Percentiles rank a stretch among this genome's conserved stretches.
phyloP scores from a whole-genome alignment of 306 rosid species.

The Amphicarpaea edgeworthii region DNA sequence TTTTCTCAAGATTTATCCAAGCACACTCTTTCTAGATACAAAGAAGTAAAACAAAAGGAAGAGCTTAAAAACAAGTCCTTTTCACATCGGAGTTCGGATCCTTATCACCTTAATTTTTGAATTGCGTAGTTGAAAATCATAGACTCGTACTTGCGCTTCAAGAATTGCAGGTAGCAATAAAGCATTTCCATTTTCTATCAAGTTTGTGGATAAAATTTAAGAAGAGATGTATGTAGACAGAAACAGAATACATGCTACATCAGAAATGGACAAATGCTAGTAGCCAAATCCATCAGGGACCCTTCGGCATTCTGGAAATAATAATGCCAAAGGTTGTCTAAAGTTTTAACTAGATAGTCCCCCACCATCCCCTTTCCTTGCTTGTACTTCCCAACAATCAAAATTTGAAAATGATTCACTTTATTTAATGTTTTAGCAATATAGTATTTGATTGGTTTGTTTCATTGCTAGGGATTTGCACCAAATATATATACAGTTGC shows the following conservation, averaged over 20 bases:
- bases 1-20: background rate
- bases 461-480: constrained; percentile 9
- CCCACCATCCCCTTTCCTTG: constrained; percentile 16
- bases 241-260: constrained; percentile 37
- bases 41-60: constrained; percentile 10
- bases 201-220: constrained; percentile 49
- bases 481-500: background rate
- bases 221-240: constrained; percentile 28
- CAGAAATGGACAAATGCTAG: constrained; percentile 50
- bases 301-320: constrained; percentile 33
- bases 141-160: constrained; percentile 18
- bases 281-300: constrained; percentile 47
- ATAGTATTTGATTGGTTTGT: constrained; percentile 26
- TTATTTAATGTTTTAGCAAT: constrained; percentile 23
- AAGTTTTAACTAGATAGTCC: constrained; percentile 26
- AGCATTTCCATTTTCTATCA: background rate
- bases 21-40: background rate
- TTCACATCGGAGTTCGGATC: constrained; percentile 33
- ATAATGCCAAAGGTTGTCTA: constrained; percentile 46
- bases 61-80: constrained; percentile 34
- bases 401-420: constrained; percentile 36
- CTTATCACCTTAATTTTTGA: constrained; percentile 46
- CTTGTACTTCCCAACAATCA: constrained; percentile 42
- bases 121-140: constrained; percentile 32
- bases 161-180: constrained; percentile 28